Percentiles rank a stretch among this genome's conserved stretches.
Evolutionary conservation across 2,329 filamentous ascomycete genomes (phyloP).

Genomic region (Botrytis sinoallii): DNA sequence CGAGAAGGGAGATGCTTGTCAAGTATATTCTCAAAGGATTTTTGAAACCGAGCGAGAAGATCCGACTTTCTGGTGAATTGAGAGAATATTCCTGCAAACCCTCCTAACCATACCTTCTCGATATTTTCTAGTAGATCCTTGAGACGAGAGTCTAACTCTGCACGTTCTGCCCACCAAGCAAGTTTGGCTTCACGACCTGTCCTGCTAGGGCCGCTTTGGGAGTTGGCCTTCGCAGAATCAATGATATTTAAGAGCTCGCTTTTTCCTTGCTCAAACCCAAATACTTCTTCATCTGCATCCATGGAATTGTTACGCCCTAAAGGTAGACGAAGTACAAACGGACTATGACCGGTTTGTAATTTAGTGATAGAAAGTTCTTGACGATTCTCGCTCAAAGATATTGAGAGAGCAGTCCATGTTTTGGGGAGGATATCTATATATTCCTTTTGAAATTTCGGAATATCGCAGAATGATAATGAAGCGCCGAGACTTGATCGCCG

Average conservation of each 20-base stretch:
- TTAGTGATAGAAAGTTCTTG: slow-evolving; percentile 90
- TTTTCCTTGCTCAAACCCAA: slow-evolving; percentile 78
- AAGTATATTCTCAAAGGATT: slow-evolving; percentile 73
- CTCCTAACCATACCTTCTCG: slow-evolving; percentile 90
- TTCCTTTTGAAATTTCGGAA: slow-evolving; percentile 67
- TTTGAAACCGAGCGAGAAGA: slow-evolving; percentile 71
- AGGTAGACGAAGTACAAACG: slow-evolving; percentile 84
- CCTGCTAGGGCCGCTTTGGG: slow-evolving; percentile 71
- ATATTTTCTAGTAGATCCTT: slow-evolving; percentile 78
- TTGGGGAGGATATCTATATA: slow-evolving; percentile 83
- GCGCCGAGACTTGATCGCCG: slow-evolving; percentile 47
- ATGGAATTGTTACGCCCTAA: slow-evolving; percentile 78
- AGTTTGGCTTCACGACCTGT: slow-evolving; percentile 70
- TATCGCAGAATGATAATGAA: slow-evolving; percentile 43
- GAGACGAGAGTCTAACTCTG: slow-evolving; percentile 73
- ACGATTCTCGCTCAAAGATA: slow-evolving; percentile 76
- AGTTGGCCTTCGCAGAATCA: slow-evolving; percentile 74
- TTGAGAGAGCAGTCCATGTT: slow-evolving; percentile 80
- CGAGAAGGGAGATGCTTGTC: slow-evolving; percentile 85
- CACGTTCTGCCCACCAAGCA: slow-evolving; percentile 86
- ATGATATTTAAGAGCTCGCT: slow-evolving; percentile 82
- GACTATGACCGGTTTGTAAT: slow-evolving; percentile 68
- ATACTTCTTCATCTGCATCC: slow-evolving; percentile 75
- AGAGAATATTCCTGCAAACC: slow-evolving; percentile 92
- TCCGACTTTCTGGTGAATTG: slow-evolving; percentile 61